Evolutionary conservation across 164 flowering plant species (phyloP).

Genomic region (Liquidambar formosana): DNA sequence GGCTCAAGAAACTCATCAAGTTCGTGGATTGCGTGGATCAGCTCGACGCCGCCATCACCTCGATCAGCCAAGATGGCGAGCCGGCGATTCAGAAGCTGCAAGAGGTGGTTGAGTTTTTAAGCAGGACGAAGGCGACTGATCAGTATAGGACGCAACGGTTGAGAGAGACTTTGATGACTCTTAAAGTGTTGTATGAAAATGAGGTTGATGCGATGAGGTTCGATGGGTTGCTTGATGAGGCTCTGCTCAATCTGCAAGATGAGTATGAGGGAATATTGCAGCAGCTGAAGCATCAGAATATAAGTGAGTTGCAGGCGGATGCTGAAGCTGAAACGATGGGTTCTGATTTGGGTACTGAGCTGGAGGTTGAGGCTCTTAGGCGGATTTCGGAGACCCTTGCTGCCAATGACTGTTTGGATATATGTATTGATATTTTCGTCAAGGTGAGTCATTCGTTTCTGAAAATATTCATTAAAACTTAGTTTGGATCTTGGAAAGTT

Average conservation of each 20-base stretch:
- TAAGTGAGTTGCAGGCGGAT: slow-evolving; percentile 20
- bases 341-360: slow-evolving; percentile 42
- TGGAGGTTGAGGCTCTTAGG: slow-evolving; percentile 49
- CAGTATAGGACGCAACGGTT: slow-evolving; percentile 44
- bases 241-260: slow-evolving; percentile 60
- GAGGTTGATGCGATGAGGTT: slow-evolving; percentile 69
- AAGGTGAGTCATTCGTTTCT: slow-evolving; percentile 31
- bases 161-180: slow-evolving; percentile 53
- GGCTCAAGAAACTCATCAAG: slow-evolving; percentile 38
- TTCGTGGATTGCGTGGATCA: slow-evolving; percentile 53
- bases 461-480: too few relatives aligned
- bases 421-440: slow-evolving; percentile 69
- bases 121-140: slow-evolving; percentile 73
- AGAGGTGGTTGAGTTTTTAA: slow-evolving; percentile 76
- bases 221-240: slow-evolving; percentile 70
- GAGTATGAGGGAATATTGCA: slow-evolving; percentile 54
- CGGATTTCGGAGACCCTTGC: slow-evolving; percentile 59
- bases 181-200: slow-evolving; percentile 57
- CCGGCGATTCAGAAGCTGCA: slow-evolving; percentile 70
- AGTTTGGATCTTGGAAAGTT: too few relatives aligned
- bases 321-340: slow-evolving; percentile 6
- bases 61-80: slow-evolving; percentile 47
- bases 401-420: slow-evolving; percentile 67
- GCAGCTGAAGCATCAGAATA: slow-evolving; percentile 45
- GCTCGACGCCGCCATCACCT: slow-evolving; percentile 38